These are phyloP conservation scores for Pseudocercospora pini-densiflorae DNA, from an alignment of 2,329 filamentous ascomycete genomes.

Conservation along the genomic window DNA sequence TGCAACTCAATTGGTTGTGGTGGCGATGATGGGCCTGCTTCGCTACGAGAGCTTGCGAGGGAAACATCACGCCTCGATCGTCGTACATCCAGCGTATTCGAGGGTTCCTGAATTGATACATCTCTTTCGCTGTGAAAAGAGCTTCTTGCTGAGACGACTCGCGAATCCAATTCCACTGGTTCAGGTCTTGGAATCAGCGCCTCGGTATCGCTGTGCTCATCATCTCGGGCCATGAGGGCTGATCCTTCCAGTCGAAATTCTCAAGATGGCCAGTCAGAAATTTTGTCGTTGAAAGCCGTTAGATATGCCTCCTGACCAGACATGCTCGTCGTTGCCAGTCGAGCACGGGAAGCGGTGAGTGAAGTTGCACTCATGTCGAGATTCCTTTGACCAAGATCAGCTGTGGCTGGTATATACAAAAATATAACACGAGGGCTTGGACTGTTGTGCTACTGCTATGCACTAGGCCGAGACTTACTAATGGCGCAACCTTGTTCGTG, in stretches of 20 bases:
- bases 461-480: not conserved
- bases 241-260: not conserved
- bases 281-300: not conserved
- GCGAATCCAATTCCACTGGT: not conserved
- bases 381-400: not conserved
- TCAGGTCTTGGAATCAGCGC: not conserved
- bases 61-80: not conserved
- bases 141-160: not conserved
- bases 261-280: not conserved
- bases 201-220: not conserved
- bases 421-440: slow-evolving; percentile 2
- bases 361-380: not conserved
- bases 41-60: not conserved
- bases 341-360: not conserved
- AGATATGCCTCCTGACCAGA: not conserved
- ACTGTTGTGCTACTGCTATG: not conserved
- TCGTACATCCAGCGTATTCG: not conserved
- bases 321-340: not conserved
- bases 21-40: not conserved
- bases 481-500: not conserved
- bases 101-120: not conserved
- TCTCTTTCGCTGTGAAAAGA: not conserved
- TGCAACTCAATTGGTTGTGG: not conserved
- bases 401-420: slow-evolving; percentile 5
- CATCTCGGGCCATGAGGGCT: not conserved